These are phyloP conservation scores for Pseudonectria buxi DNA, from an alignment of 2,329 filamentous ascomycete species.

Conservation along the genomic window DNA sequence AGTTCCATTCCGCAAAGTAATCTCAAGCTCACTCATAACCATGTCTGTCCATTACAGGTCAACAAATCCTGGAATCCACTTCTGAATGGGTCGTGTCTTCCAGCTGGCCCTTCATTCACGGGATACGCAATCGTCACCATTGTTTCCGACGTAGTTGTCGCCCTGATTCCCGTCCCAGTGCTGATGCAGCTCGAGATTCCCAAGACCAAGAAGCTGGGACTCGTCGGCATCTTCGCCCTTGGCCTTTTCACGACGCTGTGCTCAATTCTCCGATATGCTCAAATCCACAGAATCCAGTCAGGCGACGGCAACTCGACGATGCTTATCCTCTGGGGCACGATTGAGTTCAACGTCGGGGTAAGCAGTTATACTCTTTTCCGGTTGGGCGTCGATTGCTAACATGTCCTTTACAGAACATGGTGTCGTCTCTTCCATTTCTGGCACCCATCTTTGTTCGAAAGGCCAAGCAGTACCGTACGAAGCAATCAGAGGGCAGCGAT, in stretches of 20 bases:
- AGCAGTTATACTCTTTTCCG: conserved; percentile 10
- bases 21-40: not conserved
- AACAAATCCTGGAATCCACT: conserved; percentile 39
- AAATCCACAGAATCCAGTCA: conserved; percentile 43
- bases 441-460: conserved; percentile 37
- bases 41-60: conserved; percentile 18
- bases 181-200: conserved; percentile 42
- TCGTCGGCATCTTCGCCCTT: conserved; percentile 45
- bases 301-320: conserved; percentile 50
- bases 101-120: conserved; percentile 42
- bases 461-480: conserved; percentile 35
- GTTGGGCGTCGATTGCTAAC: not conserved
- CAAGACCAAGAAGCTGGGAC: conserved; percentile 41
- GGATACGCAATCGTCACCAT: conserved; percentile 46
- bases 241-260: conserved; percentile 50
- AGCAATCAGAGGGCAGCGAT: conserved; percentile 27
- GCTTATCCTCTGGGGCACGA: conserved; percentile 49
- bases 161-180: conserved; percentile 43
- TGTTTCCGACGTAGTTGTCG: conserved; percentile 42
- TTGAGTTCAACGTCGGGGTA: conserved; percentile 53
- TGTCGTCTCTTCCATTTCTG: conserved; percentile 39
- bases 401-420: conserved; percentile 31
- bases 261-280: conserved; percentile 44
- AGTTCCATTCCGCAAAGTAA: not conserved
- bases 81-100: conserved; percentile 36